A percentile compares a stretch with the other conserved stretches of the same genome.
Conservation (phyloP, 306 rosid genomes). For the Vigna trinervia region DNA sequence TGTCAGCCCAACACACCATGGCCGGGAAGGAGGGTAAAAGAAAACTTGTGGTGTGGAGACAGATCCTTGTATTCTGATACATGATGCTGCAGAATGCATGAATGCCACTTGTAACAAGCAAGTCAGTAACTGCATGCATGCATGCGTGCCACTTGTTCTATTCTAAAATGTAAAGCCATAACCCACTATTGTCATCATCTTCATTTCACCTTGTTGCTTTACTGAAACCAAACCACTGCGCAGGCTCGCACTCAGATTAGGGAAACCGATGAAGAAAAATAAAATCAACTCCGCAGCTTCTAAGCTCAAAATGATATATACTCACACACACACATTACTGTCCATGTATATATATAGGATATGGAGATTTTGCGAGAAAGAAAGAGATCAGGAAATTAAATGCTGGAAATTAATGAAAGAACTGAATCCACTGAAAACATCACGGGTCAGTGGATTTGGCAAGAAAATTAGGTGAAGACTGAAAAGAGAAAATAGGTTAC, state of each 20-base stretch:
- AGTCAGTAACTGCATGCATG: conserved; percentile 51
- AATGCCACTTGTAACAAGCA: conserved; percentile 48
- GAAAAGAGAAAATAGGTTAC: conserved; percentile 5
- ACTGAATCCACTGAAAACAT: background rate
- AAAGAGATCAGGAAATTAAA: conserved; percentile 22
- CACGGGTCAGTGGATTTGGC: conserved; percentile 4
- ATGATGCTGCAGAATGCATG: conserved; percentile 51
- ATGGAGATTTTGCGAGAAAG: background rate
- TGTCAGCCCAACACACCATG: background rate
- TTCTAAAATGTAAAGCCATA: conserved; percentile 24
- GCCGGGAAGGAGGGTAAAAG: conserved; percentile 2
- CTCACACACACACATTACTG: background rate
- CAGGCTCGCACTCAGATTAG: background rate
- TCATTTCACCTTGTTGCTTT: conserved; percentile 41
- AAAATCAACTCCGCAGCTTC: background rate
- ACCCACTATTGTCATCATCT: conserved; percentile 37
- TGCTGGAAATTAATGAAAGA: conserved; percentile 18
- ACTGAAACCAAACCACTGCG: conserved; percentile 24
- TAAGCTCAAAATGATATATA: background rate
- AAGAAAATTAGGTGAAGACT: conserved; percentile 4
- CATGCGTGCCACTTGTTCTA: conserved; percentile 80
- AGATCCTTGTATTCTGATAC: conserved; percentile 36
- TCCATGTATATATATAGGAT: background rate
- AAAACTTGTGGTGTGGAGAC: conserved; percentile 18
- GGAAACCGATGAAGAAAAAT: background rate